Conservation (phyloP, 805 yeast species). For the Pichia thaimueangensis region DNA sequence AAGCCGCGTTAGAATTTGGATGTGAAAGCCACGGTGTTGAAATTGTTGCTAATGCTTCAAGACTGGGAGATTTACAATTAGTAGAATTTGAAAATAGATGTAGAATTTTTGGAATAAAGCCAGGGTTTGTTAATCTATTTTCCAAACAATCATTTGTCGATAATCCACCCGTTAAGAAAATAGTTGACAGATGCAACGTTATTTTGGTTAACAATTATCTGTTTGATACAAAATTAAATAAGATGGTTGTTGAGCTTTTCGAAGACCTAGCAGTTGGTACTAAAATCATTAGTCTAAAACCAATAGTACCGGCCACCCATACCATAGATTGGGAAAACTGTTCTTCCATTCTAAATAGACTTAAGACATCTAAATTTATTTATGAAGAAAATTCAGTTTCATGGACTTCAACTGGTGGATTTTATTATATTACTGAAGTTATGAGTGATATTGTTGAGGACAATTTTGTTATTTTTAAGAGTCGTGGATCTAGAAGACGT, state of each 20-base stretch:
- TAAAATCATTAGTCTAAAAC: constrained; percentile 70
- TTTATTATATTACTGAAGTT: constrained; percentile 72
- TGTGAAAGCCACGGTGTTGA: constrained; percentile 86
- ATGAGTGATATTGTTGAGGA: constrained; percentile 29
- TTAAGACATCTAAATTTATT: constrained; percentile 55
- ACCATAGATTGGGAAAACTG: constrained; percentile 49
- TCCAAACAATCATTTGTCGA: constrained; percentile 66
- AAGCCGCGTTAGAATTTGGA: constrained; percentile 83
- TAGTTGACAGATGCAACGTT: constrained; percentile 59
- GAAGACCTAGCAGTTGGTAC: constrained; percentile 64
- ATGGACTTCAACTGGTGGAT: constrained; percentile 84
- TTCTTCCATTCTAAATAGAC: constrained; percentile 54
- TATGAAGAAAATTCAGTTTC: constrained; percentile 72
- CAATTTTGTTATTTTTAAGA: constrained; percentile 27
- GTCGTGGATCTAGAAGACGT: constrained; percentile 20
- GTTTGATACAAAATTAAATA: constrained; percentile 70
- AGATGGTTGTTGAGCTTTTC: constrained; percentile 56
- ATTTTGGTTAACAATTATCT: constrained; percentile 77
- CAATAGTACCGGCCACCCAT: constrained; percentile 72
- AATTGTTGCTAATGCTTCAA: constrained; percentile 76
- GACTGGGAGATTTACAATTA: constrained; percentile 55
- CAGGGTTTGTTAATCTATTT: constrained; percentile 52
- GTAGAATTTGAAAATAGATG: constrained; percentile 53
- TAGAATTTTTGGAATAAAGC: constrained; percentile 54
- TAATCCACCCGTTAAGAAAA: constrained; percentile 47